phyloP scores from a whole-genome alignment of 768 basidiomycete genomes.

The Collybiopsis luxurians region DNA sequence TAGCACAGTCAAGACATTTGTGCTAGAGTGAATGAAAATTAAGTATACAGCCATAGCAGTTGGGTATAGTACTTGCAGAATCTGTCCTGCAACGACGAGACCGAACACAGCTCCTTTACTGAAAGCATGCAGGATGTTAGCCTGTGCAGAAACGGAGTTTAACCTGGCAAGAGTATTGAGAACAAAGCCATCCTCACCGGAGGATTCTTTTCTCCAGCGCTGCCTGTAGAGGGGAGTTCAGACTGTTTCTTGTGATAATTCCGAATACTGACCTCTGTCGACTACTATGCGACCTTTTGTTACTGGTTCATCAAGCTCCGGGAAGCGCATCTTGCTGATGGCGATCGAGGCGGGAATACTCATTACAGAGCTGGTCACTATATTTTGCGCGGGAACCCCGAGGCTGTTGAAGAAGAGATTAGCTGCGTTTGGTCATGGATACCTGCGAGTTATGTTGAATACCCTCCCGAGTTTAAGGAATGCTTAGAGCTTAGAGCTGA shows the following conservation, averaged over 20 bases:
- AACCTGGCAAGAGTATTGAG: background rate
- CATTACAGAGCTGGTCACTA: slow-evolving; percentile 91
- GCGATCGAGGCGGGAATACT: slow-evolving; percentile 93
- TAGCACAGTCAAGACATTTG: slow-evolving; percentile 83
- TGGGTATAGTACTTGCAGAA: slow-evolving; percentile 50
- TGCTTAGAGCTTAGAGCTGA: no score
- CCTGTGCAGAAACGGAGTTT: slow-evolving; percentile 25
- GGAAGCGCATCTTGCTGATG: slow-evolving; percentile 84
- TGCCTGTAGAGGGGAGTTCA: background rate
- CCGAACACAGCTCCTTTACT: slow-evolving; percentile 83
- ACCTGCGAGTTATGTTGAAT: no score
- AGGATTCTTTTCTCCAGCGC: slow-evolving; percentile 39
- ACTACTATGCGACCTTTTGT: slow-evolving; percentile 80
- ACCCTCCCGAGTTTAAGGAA: no score
- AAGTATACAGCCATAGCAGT: background rate
- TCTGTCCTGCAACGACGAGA: slow-evolving; percentile 82
- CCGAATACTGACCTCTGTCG: slow-evolving; percentile 71
- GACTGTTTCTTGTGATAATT: no score
- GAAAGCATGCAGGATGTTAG: slow-evolving; percentile 88
- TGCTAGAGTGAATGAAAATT: slow-evolving; percentile 34
- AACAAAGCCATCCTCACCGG: slow-evolving; percentile 38
- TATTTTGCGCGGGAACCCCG: slow-evolving; percentile 76
- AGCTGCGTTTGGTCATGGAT: no score
- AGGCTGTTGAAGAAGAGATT: slow-evolving; percentile 25
- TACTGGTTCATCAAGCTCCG: slow-evolving; percentile 82